Percentiles rank a stretch among this genome's conserved stretches.
Evolutionary conservation across 2,329 filamentous ascomycete genomes (phyloP).

Genomic region (Mycosphaerella arachidis): DNA sequence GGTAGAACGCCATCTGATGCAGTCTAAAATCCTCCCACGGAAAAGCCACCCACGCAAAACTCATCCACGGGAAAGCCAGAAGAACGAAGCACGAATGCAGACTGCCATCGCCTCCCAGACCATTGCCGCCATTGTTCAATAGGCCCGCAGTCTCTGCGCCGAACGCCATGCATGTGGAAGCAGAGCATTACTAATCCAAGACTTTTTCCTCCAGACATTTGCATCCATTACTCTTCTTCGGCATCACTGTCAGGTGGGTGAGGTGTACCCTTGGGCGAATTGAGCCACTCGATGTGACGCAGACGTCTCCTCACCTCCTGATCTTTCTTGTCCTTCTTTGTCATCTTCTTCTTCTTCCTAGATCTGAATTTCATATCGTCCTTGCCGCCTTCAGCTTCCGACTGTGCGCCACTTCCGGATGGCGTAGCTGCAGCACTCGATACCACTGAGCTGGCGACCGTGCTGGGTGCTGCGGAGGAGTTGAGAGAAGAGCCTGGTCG

Average conservation of each 20-base stretch:
- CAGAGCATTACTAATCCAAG: neutral
- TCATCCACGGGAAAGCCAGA: neutral
- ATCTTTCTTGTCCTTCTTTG: conserved; percentile 93
- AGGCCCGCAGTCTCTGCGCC: neutral
- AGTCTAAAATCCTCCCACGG: neutral
- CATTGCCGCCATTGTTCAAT: neutral
- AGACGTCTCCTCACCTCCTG: conserved; percentile 79
- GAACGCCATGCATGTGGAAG: neutral
- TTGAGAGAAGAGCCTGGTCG: conserved; percentile 63
- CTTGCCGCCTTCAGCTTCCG: conserved; percentile 71
- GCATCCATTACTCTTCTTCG: conserved; percentile 44
- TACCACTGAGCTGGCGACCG: conserved; percentile 52
- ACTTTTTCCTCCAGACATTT: neutral
- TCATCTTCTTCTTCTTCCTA: conserved; percentile 98
- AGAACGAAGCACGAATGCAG: neutral
- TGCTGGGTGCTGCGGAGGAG: conserved; percentile 61
- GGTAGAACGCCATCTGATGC: neutral
- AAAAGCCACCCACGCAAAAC: no score
- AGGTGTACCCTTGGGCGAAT: conserved; percentile 67
- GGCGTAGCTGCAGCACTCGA: conserved; percentile 33
- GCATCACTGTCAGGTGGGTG: conserved; percentile 74
- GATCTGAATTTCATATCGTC: conserved; percentile 80
- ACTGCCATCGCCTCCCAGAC: conserved; percentile 1
- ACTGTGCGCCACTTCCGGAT: conserved; percentile 28
- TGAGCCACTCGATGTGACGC: conserved; percentile 74